Evolutionary conservation across 2,329 filamentous ascomycete species (phyloP).

Genomic region (Xylaria sp.): DNA sequence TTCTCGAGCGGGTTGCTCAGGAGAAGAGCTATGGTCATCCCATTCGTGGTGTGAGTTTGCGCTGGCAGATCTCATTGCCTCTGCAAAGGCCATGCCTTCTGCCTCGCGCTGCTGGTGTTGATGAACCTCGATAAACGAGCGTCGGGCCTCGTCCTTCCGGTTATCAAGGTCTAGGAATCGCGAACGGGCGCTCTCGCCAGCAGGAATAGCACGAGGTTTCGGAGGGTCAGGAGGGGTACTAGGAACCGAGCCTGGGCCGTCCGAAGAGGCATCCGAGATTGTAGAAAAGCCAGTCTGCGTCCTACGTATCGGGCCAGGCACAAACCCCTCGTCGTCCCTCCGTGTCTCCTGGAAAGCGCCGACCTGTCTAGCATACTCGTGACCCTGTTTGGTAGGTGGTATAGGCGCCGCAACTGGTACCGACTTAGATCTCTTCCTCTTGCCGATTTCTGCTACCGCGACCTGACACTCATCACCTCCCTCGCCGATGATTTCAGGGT

Average conservation of each 20-base stretch:
- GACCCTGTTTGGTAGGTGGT: slow-evolving; percentile 36
- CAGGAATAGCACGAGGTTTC: slow-evolving; percentile 35
- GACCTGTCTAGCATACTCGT: slow-evolving; percentile 31
- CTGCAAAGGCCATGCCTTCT: slow-evolving; percentile 61
- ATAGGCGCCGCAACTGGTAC: slow-evolving; percentile 39
- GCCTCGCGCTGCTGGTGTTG: slow-evolving; percentile 63
- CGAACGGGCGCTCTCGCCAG: slow-evolving; percentile 35
- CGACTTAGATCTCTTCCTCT: slow-evolving; percentile 51
- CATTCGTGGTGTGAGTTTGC: slow-evolving; percentile 37
- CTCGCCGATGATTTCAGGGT: slow-evolving; percentile 83
- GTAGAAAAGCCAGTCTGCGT: slow-evolving; percentile 59
- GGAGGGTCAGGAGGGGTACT: slow-evolving; percentile 28
- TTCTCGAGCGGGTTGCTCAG: slow-evolving; percentile 29
- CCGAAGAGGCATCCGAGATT: slow-evolving; percentile 32
- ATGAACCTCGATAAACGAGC: slow-evolving; percentile 61
- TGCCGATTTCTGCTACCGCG: slow-evolving; percentile 72
- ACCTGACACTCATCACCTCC: slow-evolving; percentile 84
- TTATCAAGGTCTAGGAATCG: slow-evolving; percentile 41
- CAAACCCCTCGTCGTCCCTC: slow-evolving; percentile 49
- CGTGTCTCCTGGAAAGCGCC: slow-evolving; percentile 28
- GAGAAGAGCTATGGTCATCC: slow-evolving; percentile 37
- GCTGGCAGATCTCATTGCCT: slow-evolving; percentile 46
- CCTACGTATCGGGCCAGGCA: slow-evolving; percentile 56
- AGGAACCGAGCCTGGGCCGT: slow-evolving; percentile 21
- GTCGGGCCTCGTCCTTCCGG: slow-evolving; percentile 55